phyloP scores from a whole-genome alignment of 306 rosid genomes.

The Prinsepia uniflora region DNA sequence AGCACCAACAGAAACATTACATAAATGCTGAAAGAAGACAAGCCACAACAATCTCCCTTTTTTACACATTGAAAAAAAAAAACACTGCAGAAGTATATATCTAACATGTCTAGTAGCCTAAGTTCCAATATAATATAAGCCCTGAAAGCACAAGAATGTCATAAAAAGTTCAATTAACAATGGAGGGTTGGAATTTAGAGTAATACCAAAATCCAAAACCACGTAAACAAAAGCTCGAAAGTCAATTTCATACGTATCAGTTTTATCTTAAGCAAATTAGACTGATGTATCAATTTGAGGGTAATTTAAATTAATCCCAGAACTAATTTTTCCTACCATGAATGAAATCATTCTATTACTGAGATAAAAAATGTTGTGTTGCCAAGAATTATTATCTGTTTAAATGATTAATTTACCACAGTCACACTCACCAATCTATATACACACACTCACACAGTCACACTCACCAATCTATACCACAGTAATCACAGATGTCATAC shows the following conservation, averaged over 20 bases:
- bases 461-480: too few relatives aligned
- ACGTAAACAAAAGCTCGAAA: constrained; percentile 20
- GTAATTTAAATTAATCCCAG: too few relatives aligned
- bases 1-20: too few relatives aligned
- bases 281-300: not conserved
- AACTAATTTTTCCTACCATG: too few relatives aligned
- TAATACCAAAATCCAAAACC: constrained; percentile 12
- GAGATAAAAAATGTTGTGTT: too few relatives aligned
- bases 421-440: too few relatives aligned
- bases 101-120: not conserved
- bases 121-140: not conserved
- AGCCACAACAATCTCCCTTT: constrained; percentile 12
- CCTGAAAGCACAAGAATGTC: constrained; percentile 16
- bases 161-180: constrained; percentile 22
- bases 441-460: too few relatives aligned
- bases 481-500: too few relatives aligned
- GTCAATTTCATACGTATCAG: constrained; percentile 28
- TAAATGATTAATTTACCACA: too few relatives aligned
- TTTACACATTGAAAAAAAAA: not conserved
- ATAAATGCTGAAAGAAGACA: constrained; percentile 20
- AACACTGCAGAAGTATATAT: not conserved
- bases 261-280: constrained; percentile 27
- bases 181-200: constrained; percentile 8
- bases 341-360: too few relatives aligned
- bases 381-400: not conserved